Conservation (phyloP, 2,329 filamentous ascomycete genomes). For the Pestalotiopsis sp. region DNA sequence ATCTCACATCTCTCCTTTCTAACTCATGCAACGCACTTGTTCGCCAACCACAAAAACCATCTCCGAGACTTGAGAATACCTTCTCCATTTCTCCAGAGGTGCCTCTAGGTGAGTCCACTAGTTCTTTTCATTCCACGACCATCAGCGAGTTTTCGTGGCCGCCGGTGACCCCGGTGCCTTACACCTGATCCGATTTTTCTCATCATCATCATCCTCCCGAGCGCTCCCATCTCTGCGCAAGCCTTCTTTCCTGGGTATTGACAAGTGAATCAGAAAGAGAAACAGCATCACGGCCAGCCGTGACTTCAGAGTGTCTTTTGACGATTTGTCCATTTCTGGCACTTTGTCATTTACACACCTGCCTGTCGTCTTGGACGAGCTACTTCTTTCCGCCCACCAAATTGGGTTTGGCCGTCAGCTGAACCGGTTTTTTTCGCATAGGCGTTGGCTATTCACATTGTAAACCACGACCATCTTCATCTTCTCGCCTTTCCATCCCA, state of each 20-base stretch:
- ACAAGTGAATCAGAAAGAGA: background rate
- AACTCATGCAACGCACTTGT: background rate
- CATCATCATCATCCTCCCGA: background rate
- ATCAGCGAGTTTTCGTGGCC: background rate
- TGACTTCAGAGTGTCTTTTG: background rate
- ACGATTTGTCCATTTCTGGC: background rate
- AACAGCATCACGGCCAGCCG: background rate
- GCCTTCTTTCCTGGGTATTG: background rate
- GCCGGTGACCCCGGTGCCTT: slow-evolving; percentile 4
- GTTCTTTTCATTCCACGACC: background rate
- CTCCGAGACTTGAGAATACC: background rate
- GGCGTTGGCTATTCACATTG: background rate
- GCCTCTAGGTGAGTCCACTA: background rate
- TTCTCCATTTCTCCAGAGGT: background rate
- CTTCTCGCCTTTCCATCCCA: background rate
- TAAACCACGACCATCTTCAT: background rate
- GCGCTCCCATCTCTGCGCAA: background rate
- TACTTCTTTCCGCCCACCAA: background rate
- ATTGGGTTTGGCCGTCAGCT: background rate
- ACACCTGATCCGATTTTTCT: slow-evolving; percentile 11
- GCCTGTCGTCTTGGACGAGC: background rate
- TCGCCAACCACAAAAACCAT: background rate
- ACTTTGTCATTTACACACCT: background rate
- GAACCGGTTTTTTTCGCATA: background rate
- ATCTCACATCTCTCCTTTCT: slow-evolving; percentile 1